Percentiles rank a stretch among this genome's conserved stretches.
phyloP scores from a whole-genome alignment of 2,329 filamentous ascomycete species.

The Aotearoamyces nothofagi region DNA sequence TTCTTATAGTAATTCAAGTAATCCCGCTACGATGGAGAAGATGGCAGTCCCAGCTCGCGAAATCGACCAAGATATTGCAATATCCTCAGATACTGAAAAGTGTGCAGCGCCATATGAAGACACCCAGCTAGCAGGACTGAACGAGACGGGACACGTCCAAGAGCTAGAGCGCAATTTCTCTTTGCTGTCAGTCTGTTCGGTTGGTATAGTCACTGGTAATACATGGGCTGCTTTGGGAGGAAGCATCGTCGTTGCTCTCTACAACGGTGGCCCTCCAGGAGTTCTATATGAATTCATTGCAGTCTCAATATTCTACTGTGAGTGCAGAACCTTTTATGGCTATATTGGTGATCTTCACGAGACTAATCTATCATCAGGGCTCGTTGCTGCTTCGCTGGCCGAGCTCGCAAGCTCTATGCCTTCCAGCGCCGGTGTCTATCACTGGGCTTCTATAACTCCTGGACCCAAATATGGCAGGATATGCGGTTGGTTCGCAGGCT shows the following conservation, averaged over 20 bases:
- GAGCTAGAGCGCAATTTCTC: conserved; percentile 1
- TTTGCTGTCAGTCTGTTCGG: conserved; percentile 1
- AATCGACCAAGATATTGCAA: too few relatives aligned
- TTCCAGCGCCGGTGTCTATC: conserved; percentile 39
- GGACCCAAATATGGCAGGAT: conserved; percentile 22
- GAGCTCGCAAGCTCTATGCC: conserved; percentile 46
- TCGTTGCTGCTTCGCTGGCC: conserved; percentile 40
- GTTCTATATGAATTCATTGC: conserved; percentile 42
- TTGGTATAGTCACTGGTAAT: conserved; percentile 1
- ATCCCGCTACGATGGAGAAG: too few relatives aligned
- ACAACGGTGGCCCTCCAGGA: conserved; percentile 41
- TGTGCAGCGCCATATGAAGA: too few relatives aligned
- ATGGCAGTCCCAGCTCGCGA: too few relatives aligned
- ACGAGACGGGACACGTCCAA: conserved; percentile 1
- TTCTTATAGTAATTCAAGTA: too few relatives aligned
- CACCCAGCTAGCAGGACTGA: background rate
- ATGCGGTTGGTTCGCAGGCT: conserved; percentile 28
- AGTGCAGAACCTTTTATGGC: too few relatives aligned
- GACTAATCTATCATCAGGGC: too few relatives aligned
- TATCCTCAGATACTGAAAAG: background rate
- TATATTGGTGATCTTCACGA: too few relatives aligned
- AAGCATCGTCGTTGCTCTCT: conserved; percentile 1
- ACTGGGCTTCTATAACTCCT: conserved; percentile 43
- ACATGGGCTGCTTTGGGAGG: conserved; percentile 4
- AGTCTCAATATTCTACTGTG: conserved; percentile 35